Percentiles rank a stretch among this genome's conserved stretches.
These are phyloP conservation scores for Wickerhamiella domercqiae DNA, from an alignment of 805 yeast species.

Conservation along the genomic window DNA sequence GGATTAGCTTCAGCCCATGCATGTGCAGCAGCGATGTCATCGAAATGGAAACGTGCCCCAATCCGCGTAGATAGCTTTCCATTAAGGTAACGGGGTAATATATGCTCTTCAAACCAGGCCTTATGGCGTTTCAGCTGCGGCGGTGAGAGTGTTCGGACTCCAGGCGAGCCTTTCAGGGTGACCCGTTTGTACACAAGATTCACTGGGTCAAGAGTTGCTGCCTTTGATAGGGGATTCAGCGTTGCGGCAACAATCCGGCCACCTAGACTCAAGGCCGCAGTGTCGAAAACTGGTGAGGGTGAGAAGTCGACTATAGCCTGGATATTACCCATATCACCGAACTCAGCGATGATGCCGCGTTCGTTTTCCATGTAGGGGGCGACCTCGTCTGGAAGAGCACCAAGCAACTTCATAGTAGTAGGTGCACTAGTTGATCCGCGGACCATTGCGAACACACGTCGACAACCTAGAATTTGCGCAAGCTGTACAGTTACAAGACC, in stretches of 20 bases:
- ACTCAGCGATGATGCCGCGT: neutral
- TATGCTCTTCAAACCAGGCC: constrained; percentile 1
- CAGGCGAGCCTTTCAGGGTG: neutral
- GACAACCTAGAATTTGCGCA: constrained; percentile 25
- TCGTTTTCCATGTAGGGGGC: neutral
- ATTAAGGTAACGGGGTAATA: neutral
- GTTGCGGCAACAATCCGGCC: neutral
- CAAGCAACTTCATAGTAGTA: neutral
- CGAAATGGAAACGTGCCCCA: neutral
- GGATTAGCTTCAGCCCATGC: neutral
- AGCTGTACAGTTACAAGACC: constrained; percentile 27
- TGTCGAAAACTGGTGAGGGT: neutral
- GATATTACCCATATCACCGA: neutral
- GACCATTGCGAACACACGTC: constrained; percentile 23
- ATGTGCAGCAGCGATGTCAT: neutral
- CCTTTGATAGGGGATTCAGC: neutral
- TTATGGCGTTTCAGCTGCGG: neutral
- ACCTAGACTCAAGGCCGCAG: neutral
- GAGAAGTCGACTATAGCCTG: neutral
- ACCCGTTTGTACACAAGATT: neutral
- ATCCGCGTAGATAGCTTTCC: neutral
- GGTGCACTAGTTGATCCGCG: constrained; percentile 11
- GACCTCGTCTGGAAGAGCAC: constrained; percentile 1
- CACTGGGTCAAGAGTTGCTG: neutral
- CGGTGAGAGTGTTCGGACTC: neutral